Evolutionary conservation across 768 basidiomycete species (phyloP), one percentile per base, ranked within the genome.

Genomic region (Hemileccinum rubropunctum): DNA sequence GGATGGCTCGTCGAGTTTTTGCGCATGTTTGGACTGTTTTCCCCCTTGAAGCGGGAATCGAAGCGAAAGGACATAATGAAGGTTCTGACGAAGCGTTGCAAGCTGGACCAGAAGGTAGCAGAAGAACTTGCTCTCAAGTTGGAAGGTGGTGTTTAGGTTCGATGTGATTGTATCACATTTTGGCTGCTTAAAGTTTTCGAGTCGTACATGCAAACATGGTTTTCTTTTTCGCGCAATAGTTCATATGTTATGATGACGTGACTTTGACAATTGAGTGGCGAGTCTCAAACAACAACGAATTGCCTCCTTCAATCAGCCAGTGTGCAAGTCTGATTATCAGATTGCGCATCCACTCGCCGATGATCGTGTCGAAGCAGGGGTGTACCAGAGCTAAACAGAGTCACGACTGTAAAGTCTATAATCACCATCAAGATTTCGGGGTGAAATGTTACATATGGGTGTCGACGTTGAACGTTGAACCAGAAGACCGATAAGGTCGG

Each of bases 71-170:
- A 62, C 3, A 45, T 66, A 2, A 1, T 57, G 17, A 60, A 67
- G 41, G 54, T 57, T 11, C 45, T 66, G 51, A 61, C 52, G 37
- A 69, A 68, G 46, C 66, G 67, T 38, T 69, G 67, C 56, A 50
- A 42, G 33, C 28, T 67, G 45, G 50, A 57, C 27, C 40, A 45
- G 10, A 56, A 50, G 35, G 21, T 53, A 38, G 66, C 63, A 20
- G 52, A 46, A 17, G 52, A 61, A 5, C 56, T 67, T 21, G 57
- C 66, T 30, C 33, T 2, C 13, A 58, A 55, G 46, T 42, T 67
- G 32, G 52, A 52, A 38, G 49, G 23, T 13, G 11, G 17, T 3
- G 0, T 28, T 27, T 50, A 51, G 48, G 18, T 33, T 42, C 4
- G 30, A 45, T 42, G 7, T 10, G 7, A 17, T 37, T 45, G 34